A percentile compares a stretch with the other conserved stretches of the same genome.
Evolutionary conservation across 192 early-diverging fungal genomes (phyloP).

Genomic region (Rhizophagus prolifer): DNA sequence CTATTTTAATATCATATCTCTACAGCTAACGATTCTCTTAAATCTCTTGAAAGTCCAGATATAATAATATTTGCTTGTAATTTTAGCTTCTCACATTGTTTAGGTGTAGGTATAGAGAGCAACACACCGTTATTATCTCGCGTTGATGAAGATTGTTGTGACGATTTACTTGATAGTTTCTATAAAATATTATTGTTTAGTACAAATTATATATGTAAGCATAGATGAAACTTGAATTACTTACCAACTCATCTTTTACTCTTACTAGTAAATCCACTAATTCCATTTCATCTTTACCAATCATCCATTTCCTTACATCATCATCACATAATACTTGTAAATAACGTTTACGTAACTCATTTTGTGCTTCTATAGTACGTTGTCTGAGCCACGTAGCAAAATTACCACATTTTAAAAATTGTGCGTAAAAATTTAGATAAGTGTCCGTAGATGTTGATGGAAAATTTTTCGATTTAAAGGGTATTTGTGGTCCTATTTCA

Average conservation of each 20-base stretch:
- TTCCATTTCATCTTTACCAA: conserved; percentile 58
- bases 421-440: conserved; percentile 77
- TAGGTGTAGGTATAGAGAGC: not conserved
- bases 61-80: conserved; percentile 14
- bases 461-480: conserved; percentile 42
- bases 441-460: conserved; percentile 52
- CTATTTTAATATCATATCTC: not conserved
- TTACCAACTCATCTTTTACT: conserved; percentile 64
- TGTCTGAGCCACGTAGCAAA: conserved; percentile 95
- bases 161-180: not conserved
- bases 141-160: not conserved
- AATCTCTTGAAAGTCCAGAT: conserved; percentile 20
- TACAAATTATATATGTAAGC: not conserved
- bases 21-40: conserved; percentile 17
- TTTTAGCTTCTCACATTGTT: conserved; percentile 23
- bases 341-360: conserved; percentile 75
- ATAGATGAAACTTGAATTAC: not conserved
- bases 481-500: conserved; percentile 46
- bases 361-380: conserved; percentile 75
- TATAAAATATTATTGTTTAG: not conserved
- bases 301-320: conserved; percentile 57
- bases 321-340: conserved; percentile 65
- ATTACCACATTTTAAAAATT: conserved; percentile 90
- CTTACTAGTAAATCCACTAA: conserved; percentile 68
- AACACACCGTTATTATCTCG: not conserved